Conservation (phyloP, 2,329 filamentous ascomycete genomes). For the Diplodia mutila region DNA sequence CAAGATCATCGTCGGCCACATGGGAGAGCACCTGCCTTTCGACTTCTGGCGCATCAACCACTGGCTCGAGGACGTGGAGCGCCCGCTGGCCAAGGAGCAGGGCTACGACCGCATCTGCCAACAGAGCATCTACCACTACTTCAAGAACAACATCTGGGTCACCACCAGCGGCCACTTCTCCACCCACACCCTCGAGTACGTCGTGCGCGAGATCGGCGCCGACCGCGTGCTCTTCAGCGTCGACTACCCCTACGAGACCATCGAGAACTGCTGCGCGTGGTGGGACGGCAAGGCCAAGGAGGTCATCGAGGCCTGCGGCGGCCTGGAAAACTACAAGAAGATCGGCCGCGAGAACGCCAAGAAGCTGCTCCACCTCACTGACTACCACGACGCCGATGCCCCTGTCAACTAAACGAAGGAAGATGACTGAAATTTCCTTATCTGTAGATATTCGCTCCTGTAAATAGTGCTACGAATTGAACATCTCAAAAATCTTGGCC, state of each 20-base stretch:
- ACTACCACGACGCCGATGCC: slow-evolving; percentile 33
- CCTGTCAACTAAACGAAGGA: background rate
- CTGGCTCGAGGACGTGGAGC: slow-evolving; percentile 62
- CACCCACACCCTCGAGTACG: slow-evolving; percentile 56
- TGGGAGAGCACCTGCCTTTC: slow-evolving; percentile 56
- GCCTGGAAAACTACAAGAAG: slow-evolving; percentile 31
- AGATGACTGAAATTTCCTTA: background rate
- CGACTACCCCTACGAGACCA: slow-evolving; percentile 58
- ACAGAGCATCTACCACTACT: slow-evolving; percentile 56
- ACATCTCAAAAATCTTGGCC: background rate
- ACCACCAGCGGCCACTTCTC: slow-evolving; percentile 63
- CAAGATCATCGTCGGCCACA: slow-evolving; percentile 53
- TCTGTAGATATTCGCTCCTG: background rate
- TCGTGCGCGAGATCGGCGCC: slow-evolving; percentile 53
- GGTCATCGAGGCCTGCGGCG: slow-evolving; percentile 35
- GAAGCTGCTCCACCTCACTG: slow-evolving; percentile 41
- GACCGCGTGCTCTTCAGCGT: slow-evolving; percentile 59
- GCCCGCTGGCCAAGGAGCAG: slow-evolving; percentile 42
- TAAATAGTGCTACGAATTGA: background rate
- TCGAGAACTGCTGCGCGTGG: slow-evolving; percentile 49
- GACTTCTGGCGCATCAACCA: slow-evolving; percentile 50
- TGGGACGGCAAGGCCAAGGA: slow-evolving; percentile 48
- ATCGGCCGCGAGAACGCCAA: slow-evolving; percentile 54
- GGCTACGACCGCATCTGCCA: slow-evolving; percentile 46
- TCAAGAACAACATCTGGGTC: slow-evolving; percentile 60